Conservation (phyloP, 208 protist species). For the Acanthamoeba lugdunensis region DNA sequence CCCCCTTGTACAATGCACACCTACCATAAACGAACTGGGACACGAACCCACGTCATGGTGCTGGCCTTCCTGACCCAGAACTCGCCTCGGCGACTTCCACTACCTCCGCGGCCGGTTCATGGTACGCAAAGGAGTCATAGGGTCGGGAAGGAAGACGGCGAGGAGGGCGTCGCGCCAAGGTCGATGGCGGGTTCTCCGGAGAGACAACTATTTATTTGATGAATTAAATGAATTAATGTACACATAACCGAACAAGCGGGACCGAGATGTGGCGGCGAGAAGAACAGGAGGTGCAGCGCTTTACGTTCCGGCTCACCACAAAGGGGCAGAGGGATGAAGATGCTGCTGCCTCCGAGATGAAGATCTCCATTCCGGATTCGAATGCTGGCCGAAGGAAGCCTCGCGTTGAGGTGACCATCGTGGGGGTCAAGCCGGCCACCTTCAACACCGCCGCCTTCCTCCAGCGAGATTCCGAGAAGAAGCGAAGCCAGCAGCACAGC, state of each 20-base stretch:
- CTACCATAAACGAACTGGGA: no score
- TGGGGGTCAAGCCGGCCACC: slow-evolving; percentile 10
- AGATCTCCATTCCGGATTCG: background rate
- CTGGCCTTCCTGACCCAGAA: no score
- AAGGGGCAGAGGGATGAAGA: background rate
- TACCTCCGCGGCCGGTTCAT: no score
- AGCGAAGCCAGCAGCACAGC: background rate
- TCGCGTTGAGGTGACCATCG: background rate
- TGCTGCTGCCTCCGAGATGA: background rate
- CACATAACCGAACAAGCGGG: background rate
- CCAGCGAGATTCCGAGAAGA: background rate
- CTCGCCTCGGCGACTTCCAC: no score
- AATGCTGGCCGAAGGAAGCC: background rate
- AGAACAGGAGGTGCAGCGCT: background rate
- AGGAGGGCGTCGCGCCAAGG: background rate
- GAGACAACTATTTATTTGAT: no score
- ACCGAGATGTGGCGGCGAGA: background rate
- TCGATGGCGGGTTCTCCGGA: background rate
- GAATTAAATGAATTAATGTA: background rate
- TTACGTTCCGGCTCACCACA: background rate
- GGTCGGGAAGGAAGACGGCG: no score
- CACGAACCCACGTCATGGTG: no score
- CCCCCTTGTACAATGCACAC: no score
- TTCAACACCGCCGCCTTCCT: slow-evolving; percentile 53
- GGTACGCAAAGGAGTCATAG: no score